These are phyloP conservation scores for Tuber melanosporum DNA, from an alignment of 495 filamentous ascomycete species.

Conservation along the genomic window DNA sequence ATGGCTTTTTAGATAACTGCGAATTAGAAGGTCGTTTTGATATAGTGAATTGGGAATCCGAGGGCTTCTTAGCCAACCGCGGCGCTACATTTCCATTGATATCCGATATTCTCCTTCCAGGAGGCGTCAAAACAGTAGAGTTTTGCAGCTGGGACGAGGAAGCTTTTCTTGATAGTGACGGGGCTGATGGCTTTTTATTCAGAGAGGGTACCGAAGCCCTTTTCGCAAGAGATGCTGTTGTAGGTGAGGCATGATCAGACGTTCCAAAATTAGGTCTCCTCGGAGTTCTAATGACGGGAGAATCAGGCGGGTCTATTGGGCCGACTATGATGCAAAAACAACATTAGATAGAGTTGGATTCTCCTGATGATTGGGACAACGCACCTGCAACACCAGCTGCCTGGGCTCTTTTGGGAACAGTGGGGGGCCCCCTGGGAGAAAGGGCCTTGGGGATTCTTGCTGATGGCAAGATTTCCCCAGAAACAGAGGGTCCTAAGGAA, in stretches of 20 bases:
- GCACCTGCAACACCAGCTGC: neutral
- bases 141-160: constrained; percentile 30
- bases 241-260: constrained; percentile 31
- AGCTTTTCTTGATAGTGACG: constrained; percentile 28
- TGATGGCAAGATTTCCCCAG: constrained; percentile 14
- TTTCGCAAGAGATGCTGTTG: constrained; percentile 31
- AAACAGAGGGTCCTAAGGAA: constrained; percentile 27
- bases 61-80: constrained; percentile 27
- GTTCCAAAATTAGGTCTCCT: constrained; percentile 8
- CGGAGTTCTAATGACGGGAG: constrained; percentile 11
- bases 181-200: constrained; percentile 26
- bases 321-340: neutral
- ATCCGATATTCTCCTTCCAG: constrained; percentile 29
- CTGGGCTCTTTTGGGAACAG: constrained; percentile 1
- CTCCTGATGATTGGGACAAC: neutral
- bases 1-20: constrained; percentile 29
- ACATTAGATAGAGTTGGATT: neutral
- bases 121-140: constrained; percentile 26
- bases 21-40: constrained; percentile 33
- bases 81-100: constrained; percentile 30
- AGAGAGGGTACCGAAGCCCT: constrained; percentile 34
- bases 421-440: constrained; percentile 2
- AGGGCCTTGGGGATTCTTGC: neutral
- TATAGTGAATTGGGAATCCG: constrained; percentile 29
- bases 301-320: constrained; percentile 12